Conservation (phyloP, 805 yeast species). For the Lipomyces orientalis region DNA sequence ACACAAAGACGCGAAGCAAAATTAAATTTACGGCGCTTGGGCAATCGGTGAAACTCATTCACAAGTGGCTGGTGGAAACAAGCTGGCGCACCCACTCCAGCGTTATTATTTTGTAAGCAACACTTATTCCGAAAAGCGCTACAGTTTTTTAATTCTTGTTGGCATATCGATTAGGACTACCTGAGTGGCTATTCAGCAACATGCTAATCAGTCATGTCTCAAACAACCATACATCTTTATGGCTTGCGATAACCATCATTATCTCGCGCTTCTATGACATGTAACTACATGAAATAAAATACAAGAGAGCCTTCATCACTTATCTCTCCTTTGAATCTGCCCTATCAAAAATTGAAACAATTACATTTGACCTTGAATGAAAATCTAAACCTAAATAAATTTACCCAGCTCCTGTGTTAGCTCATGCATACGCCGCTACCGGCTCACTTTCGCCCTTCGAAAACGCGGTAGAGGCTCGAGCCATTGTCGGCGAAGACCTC, state of each 20-base stretch:
- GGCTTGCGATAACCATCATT: background rate
- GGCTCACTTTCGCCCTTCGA: slow-evolving; percentile 30
- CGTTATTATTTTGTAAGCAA: too few relatives aligned
- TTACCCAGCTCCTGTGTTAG: background rate
- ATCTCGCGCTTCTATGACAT: background rate
- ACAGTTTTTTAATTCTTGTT: too few relatives aligned
- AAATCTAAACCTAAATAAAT: background rate
- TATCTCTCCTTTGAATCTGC: background rate
- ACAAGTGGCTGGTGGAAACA: too few relatives aligned
- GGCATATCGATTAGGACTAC: too few relatives aligned
- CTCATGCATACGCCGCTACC: slow-evolving; percentile 34
- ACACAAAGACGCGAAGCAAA: too few relatives aligned
- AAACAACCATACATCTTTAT: background rate
- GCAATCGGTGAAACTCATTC: too few relatives aligned
- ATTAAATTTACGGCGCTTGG: too few relatives aligned
- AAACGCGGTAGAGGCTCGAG: slow-evolving; percentile 69
- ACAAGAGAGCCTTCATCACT: background rate
- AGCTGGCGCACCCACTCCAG: too few relatives aligned
- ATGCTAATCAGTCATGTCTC: too few relatives aligned
- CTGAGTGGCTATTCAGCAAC: too few relatives aligned
- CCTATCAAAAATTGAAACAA: background rate
- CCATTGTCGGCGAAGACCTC: slow-evolving; percentile 89
- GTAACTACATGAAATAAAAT: background rate
- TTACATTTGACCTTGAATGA: background rate
- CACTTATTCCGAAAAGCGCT: too few relatives aligned